Percentiles rank a stretch among this genome's conserved stretches.
These are phyloP conservation scores for Yamadazyma philogaea DNA, from an alignment of 805 yeast genomes.

Conservation along the genomic window DNA sequence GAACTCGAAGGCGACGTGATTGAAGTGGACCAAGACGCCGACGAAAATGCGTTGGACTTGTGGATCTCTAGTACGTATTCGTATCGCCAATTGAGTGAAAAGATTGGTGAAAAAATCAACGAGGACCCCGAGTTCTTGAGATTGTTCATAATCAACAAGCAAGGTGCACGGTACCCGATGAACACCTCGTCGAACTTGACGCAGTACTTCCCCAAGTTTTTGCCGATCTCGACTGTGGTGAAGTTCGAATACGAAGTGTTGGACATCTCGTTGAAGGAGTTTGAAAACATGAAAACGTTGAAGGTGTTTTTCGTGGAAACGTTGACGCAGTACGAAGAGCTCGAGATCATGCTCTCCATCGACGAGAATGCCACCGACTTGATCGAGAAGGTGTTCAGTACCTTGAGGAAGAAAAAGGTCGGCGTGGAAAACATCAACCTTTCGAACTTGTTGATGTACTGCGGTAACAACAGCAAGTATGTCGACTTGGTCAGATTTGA, in stretches of 20 bases:
- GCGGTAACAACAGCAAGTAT: slow-evolving; percentile 41
- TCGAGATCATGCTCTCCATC: slow-evolving; percentile 67
- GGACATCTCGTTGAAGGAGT: slow-evolving; percentile 68
- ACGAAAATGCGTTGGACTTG: slow-evolving; percentile 43
- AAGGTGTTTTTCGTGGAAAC: slow-evolving; percentile 65
- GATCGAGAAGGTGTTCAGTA: slow-evolving; percentile 52
- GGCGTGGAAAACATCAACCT: slow-evolving; percentile 22
- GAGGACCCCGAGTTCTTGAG: slow-evolving; percentile 62
- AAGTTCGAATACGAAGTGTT: slow-evolving; percentile 72
- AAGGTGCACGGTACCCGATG: slow-evolving; percentile 55
- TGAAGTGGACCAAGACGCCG: slow-evolving; percentile 10
- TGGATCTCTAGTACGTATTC: slow-evolving; percentile 66
- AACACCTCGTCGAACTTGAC: slow-evolving; percentile 33
- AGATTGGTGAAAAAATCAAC: slow-evolving; percentile 52
- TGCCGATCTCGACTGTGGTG: slow-evolving; percentile 43
- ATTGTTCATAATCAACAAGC: slow-evolving; percentile 57
- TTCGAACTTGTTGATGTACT: slow-evolving; percentile 55
- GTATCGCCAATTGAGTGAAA: slow-evolving; percentile 59
- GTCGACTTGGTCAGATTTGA: slow-evolving; percentile 38
- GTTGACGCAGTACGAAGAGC: slow-evolving; percentile 63
- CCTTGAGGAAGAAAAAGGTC: slow-evolving; percentile 39
- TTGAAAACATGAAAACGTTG: slow-evolving; percentile 70
- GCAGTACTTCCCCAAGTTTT: slow-evolving; percentile 40
- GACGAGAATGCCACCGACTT: slow-evolving; percentile 53
- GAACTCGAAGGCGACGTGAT: slow-evolving; percentile 47